A percentile compares a stretch with the other conserved stretches of the same genome.
Conservation (phyloP, 1,284 basidiomycete species). For the Leucoagaricus sp. region DNA sequence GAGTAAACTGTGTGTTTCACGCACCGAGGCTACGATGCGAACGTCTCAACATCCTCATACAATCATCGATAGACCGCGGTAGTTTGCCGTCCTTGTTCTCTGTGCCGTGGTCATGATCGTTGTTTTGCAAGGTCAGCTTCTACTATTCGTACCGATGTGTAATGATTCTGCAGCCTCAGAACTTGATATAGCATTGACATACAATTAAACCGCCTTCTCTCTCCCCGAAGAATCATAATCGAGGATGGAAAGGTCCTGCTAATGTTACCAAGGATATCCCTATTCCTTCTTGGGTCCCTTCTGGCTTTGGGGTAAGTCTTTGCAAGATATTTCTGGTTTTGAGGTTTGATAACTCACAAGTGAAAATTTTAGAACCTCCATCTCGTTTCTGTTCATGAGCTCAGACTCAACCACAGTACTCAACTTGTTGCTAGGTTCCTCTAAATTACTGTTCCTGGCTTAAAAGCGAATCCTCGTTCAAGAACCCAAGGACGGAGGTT, state of each 20-base stretch:
- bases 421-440: no score
- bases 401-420: no score
- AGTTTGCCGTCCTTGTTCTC: background rate
- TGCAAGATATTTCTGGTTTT: no score
- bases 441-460: no score
- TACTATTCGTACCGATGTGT: background rate
- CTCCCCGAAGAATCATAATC: background rate
- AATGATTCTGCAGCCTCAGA: background rate
- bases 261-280: background rate
- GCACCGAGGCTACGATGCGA: no score
- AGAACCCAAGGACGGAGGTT: conserved; percentile 21
- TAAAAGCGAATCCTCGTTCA: conserved; percentile 22
- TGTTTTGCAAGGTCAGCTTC: background rate
- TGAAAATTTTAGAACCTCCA: no score
- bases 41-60: background rate
- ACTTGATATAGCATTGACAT: background rate
- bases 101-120: background rate
- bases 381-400: no score
- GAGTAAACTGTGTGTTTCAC: background rate
- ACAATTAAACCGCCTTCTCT: background rate
- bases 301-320: background rate
- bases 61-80: background rate
- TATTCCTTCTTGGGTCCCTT: background rate
- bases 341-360: no score
- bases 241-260: background rate